Base-by-base conservation (phyloP, 805 yeast genomes). In the Naumovozyma castellii region DNA sequence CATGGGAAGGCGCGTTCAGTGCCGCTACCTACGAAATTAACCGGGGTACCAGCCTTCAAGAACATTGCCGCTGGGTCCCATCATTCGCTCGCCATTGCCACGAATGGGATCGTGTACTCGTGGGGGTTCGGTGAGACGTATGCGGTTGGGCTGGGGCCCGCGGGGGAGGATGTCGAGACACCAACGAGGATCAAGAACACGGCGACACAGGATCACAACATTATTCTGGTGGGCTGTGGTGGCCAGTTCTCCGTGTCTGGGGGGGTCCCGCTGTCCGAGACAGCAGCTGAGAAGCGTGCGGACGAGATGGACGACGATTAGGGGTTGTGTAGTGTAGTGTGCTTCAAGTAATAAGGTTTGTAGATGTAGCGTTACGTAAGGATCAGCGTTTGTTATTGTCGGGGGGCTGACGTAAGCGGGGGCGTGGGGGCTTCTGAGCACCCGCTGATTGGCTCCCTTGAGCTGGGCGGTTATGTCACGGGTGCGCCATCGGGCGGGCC, bases 121-220 rank as follows among this genome's bases (percentile, higher is more conserved):
- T 92, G 99, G 99, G 99, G 99, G 1, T 92, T 88, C 58, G 97
- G 94, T 34, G 97, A 90, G 49, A 88, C 96, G 1, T 92, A 86
- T 62, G 98, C 95, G 15, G 80, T 90, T 25, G 99, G 99, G 10
- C 78, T 87, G 43, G 98, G 98, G 5, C 88, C 87, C 15, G 68
- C 70, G 4, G 79, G 84, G 29, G 96, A 85, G 35, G 97, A 92
- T 59, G 82, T 86, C 40, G 94, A 78, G 39, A 67, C 68, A 16
- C 99, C 98, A 34, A 84, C 96, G 0, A 75, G 90, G 61, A 85
- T 92, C 52, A 77, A 79, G 50, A 92, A 94, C 61, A 92, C 97
- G 3, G 99, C 99, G 2, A 87, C 97, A 1, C 82, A 78, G 52
- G 75, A 75, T 40, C 80, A 84, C 41, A 75, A 80, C 46, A 85